Percentiles rank a stretch among this genome's conserved stretches.
Evolutionary conservation across 2,329 filamentous ascomycete genomes (phyloP).

Genomic region (Fusarium annulatum): DNA sequence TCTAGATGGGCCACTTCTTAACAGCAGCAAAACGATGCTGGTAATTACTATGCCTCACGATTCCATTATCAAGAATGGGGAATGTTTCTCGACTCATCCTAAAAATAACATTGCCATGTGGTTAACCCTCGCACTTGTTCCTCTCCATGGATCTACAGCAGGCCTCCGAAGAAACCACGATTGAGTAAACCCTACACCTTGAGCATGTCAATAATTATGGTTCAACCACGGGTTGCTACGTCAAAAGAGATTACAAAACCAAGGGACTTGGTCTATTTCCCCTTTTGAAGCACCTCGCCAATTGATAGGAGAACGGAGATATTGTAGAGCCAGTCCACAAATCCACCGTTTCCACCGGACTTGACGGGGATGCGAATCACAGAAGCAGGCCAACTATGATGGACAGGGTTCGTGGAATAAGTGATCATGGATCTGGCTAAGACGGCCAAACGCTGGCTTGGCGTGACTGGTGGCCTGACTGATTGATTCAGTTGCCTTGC

Average conservation of each 20-base stretch:
- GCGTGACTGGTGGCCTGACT: constrained; percentile 29
- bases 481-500: constrained; percentile 13
- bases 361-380: constrained; percentile 23
- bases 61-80: neutral
- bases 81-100: constrained; percentile 11
- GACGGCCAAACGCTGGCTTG: constrained; percentile 25
- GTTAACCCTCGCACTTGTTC: constrained; percentile 16
- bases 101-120: constrained; percentile 33
- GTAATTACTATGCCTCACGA: neutral
- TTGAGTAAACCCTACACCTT: constrained; percentile 1
- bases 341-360: constrained; percentile 41
- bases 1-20: neutral
- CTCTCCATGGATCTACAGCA: constrained; percentile 24
- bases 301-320: constrained; percentile 16
- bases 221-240: constrained; percentile 32
- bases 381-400: constrained; percentile 26
- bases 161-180: constrained; percentile 20
- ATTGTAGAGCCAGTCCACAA: constrained; percentile 16
- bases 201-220: constrained; percentile 5
- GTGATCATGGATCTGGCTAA: constrained; percentile 10
- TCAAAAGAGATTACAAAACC: constrained; percentile 26
- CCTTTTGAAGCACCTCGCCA: constrained; percentile 26
- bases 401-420: constrained; percentile 4
- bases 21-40: neutral
- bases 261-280: constrained; percentile 12